phyloP scores from a whole-genome alignment of 2,329 filamentous ascomycete genomes.

The Bimuria novae-zelandiae region DNA sequence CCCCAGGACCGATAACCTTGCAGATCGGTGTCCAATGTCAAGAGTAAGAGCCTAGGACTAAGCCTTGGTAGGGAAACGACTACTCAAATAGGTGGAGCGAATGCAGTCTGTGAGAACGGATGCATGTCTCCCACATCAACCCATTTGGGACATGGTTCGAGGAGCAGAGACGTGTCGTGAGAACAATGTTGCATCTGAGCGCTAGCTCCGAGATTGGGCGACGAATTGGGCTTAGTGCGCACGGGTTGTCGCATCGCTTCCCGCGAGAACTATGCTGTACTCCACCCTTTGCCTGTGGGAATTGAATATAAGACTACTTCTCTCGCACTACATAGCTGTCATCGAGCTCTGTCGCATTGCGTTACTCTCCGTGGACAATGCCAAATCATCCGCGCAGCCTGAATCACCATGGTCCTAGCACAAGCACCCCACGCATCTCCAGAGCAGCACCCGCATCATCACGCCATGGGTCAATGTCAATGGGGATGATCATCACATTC shows the following conservation, averaged over 20 bases:
- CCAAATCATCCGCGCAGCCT: background rate
- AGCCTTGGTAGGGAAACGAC: background rate
- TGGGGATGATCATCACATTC: slow-evolving; percentile 1
- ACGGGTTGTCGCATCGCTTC: background rate
- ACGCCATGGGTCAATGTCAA: slow-evolving; percentile 7
- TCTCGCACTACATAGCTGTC: slow-evolving; percentile 5
- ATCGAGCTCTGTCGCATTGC: slow-evolving; percentile 1
- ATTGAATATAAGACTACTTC: slow-evolving; percentile 8
- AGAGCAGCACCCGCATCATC: background rate
- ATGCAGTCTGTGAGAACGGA: background rate
- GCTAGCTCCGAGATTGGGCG: slow-evolving; percentile 1
- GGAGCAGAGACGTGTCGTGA: background rate
- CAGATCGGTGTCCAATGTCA: too few relatives aligned
- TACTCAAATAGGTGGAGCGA: background rate
- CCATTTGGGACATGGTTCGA: background rate
- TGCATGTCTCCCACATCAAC: background rate
- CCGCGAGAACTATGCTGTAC: slow-evolving; percentile 4
- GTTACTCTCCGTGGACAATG: slow-evolving; percentile 1
- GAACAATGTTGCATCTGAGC: slow-evolving; percentile 7
- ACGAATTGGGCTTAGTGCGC: background rate
- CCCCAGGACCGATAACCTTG: too few relatives aligned
- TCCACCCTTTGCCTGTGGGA: background rate
- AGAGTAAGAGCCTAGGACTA: background rate
- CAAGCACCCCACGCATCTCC: background rate
- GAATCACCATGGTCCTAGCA: background rate